Conservation (phyloP, 78 protist species). For the Dictyostelium citrinum region DNA sequence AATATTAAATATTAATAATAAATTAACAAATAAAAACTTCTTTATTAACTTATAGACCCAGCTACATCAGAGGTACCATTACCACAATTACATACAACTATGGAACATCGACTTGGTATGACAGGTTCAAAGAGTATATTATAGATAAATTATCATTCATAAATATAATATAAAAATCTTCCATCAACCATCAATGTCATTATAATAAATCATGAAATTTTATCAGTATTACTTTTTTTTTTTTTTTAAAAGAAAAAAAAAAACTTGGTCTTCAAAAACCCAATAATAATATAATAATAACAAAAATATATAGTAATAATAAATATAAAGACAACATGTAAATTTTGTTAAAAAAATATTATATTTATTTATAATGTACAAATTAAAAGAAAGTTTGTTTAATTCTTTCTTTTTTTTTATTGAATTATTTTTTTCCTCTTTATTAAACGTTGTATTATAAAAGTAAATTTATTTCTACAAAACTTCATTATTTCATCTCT, state of each 20-base stretch:
- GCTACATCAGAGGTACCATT: slow-evolving; percentile 33
- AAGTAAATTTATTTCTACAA: not conserved
- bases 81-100: slow-evolving; percentile 31
- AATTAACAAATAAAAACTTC: not conserved
- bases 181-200: not conserved
- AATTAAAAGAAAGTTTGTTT: not conserved
- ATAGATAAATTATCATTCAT: not conserved
- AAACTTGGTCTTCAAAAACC: not conserved
- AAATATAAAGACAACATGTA: not conserved
- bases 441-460: not conserved
- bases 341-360: not conserved
- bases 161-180: not conserved
- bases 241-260: not conserved
- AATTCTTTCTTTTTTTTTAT: not conserved
- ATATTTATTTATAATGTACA: not conserved
- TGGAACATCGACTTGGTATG: slow-evolving; percentile 52
- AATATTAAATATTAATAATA: not conserved
- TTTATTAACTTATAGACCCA: slow-evolving; percentile 18
- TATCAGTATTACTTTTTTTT: no score
- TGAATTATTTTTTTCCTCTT: not conserved
- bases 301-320: not conserved
- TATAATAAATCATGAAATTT: no score
- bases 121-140: slow-evolving; percentile 9
- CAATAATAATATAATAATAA: not conserved
- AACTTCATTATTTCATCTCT: not conserved